Evolutionary conservation across 306 rosid species (phyloP).

Genomic region (Cucurbita argyrosperma): DNA sequence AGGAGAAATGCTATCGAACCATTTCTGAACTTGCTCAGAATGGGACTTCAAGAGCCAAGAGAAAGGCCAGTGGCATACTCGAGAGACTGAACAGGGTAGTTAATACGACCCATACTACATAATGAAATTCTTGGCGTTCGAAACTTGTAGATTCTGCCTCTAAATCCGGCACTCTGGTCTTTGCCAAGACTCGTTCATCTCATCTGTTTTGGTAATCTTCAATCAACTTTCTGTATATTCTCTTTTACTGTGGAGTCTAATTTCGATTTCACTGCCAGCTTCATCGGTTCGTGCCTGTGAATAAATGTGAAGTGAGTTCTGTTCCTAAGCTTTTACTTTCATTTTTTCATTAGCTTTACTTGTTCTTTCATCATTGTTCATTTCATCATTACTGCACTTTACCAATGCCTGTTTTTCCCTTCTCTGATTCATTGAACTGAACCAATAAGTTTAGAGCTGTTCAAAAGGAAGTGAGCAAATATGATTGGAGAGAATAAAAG

Average conservation of each 20-base stretch:
- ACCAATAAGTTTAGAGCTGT: neutral
- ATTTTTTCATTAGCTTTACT: neutral
- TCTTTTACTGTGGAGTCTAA: neutral
- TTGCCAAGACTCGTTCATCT: slow-evolving; percentile 2
- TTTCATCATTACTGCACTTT: neutral
- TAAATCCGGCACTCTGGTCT: slow-evolving; percentile 6
- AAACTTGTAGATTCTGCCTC: slow-evolving; percentile 51
- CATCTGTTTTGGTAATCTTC: slow-evolving; percentile 15
- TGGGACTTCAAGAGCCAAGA: slow-evolving; percentile 90
- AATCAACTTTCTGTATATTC: slow-evolving; percentile 14
- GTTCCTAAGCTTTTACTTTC: neutral
- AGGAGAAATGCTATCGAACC: slow-evolving; percentile 47
- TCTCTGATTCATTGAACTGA: slow-evolving; percentile 6
- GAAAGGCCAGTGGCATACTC: slow-evolving; percentile 80
- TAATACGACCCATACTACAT: slow-evolving; percentile 75
- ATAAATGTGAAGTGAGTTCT: slow-evolving; percentile 23
- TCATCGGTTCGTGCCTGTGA: slow-evolving; percentile 22
- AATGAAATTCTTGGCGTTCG: slow-evolving; percentile 5
- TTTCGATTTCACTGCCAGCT: slow-evolving; percentile 6
- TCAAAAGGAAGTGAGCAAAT: neutral
- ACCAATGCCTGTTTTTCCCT: neutral
- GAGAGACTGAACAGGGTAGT: slow-evolving; percentile 69
- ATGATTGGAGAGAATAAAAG: neutral
- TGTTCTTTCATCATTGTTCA: neutral
- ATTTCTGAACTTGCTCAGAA: slow-evolving; percentile 55